A percentile compares a stretch with the other conserved stretches of the same genome.
These are phyloP conservation scores for Clohesyomyces aquaticus DNA, from an alignment of 495 filamentous ascomycete species.

Conservation along the genomic window DNA sequence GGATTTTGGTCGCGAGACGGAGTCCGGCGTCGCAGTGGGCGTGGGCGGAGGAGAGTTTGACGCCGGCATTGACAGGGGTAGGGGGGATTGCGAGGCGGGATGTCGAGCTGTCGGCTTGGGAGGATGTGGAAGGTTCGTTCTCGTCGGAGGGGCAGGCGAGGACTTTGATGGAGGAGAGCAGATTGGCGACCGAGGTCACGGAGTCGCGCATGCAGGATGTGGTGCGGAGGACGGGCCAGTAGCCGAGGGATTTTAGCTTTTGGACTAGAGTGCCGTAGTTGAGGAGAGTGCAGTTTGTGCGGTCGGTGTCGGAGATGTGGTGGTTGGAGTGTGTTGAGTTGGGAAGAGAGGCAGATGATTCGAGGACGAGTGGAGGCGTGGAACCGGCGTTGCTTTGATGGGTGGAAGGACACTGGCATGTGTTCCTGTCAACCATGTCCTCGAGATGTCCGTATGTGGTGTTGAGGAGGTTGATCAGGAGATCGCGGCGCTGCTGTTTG, in stretches of 20 bases:
- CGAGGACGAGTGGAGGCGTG: too few relatives aligned
- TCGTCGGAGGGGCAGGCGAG: background rate
- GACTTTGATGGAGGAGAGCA: background rate
- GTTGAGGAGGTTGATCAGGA: constrained; percentile 8
- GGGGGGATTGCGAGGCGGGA: background rate
- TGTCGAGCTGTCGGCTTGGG: background rate
- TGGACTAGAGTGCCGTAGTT: constrained; percentile 21
- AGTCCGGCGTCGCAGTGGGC: constrained; percentile 14
- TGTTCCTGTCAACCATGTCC: constrained; percentile 1
- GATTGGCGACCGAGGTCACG: background rate
- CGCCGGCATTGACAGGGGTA: background rate
- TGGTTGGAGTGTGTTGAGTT: background rate
- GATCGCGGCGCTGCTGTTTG: background rate
- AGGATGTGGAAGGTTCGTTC: background rate
- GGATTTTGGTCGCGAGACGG: constrained; percentile 4
- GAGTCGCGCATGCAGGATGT: background rate
- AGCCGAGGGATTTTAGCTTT: background rate
- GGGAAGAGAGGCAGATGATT: background rate
- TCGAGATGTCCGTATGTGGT: background rate
- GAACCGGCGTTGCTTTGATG: background rate
- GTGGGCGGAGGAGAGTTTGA: background rate
- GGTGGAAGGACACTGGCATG: background rate
- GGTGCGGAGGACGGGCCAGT: constrained; percentile 1
- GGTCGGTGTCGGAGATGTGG: background rate
- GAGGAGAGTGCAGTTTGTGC: constrained; percentile 21